Evolutionary conservation across 345 rosid genomes (phyloP), one percentile per base, ranked within the genome.

Genomic region (Lepidium africanum): DNA sequence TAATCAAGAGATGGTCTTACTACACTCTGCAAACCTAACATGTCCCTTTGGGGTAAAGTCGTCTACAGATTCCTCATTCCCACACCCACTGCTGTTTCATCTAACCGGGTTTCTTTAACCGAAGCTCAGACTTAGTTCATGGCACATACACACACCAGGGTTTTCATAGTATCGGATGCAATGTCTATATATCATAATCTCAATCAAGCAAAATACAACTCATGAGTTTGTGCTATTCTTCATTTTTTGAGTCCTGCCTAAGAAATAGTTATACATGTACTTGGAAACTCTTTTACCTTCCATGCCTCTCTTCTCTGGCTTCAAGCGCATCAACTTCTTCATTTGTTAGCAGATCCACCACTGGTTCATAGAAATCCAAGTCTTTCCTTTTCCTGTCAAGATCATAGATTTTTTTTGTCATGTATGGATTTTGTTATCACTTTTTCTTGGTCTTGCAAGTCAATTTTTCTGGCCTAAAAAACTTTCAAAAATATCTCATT

Each of bases 351-450:
- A 87, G 71, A 69, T 93, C 91, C 17, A 90, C 88, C 56, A 81
- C 64, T 12, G 98, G 98, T 55, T 86, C 92, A 58, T 83, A 90
- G 39, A 83, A 64, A 56, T 90, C 94, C 89, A 96, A 88, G 42
- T 93, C 98, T 81, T 93, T 93, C 74, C 97, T 80, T 79, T 93
- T 93, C 86, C 97, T 93, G 83, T 65, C 33, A 67, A 69, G 57
- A 16, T 64, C 51, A 46, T 23, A 48, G 46, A 36, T 46, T 70
- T 11, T 47, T n/a, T 59, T 47, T 23, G 42, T 59, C 51, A 58
- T 40, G n/a, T 16, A 40, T 5, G 45, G 6, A 58, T 10, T 35
- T 40, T 65, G 7, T 48, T 49, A 43, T 21, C 50, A 45, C 67
- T 41, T 58, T 58, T 57, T 39, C 33, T 32, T 30, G 3, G 45